Conservation (phyloP, 306 rosid species). For the Mucuna pruriens region DNA sequence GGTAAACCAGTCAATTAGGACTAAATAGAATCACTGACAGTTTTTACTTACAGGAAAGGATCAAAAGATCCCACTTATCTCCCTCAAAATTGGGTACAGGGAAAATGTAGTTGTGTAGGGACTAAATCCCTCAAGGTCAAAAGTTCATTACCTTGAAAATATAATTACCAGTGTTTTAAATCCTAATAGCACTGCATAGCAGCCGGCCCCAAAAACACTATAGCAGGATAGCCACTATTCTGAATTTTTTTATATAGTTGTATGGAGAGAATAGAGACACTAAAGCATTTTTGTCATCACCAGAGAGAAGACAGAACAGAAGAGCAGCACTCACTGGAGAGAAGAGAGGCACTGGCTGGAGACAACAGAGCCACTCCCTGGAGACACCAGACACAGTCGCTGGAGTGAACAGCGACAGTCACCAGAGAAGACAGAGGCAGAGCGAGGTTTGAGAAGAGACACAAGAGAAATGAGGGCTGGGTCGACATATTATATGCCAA, state of each 20-base stretch:
- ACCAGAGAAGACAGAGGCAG: background rate
- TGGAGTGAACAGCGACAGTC: background rate
- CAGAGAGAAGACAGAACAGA: background rate
- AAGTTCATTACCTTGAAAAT: background rate
- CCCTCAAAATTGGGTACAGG: background rate
- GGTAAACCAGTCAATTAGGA: background rate
- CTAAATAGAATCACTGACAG: background rate
- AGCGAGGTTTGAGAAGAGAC: background rate
- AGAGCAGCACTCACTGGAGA: background rate
- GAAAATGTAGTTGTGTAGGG: background rate
- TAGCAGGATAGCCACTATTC: background rate
- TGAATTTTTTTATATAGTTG: background rate
- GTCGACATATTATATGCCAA: background rate
- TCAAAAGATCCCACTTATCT: conserved; percentile 8
- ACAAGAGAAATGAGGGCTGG: background rate
- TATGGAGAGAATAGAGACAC: background rate
- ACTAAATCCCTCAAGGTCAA: conserved; percentile 1
- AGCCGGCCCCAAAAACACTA: background rate
- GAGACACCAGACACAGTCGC: background rate
- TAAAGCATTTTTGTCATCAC: too few species aligned
- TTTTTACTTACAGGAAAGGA: background rate
- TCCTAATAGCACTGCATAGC: background rate
- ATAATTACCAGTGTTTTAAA: background rate
- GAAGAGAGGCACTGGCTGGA: background rate
- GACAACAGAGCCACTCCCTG: background rate